Conservation (phyloP, 2,329 filamentous ascomycete species). For the Claviceps sp. region DNA sequence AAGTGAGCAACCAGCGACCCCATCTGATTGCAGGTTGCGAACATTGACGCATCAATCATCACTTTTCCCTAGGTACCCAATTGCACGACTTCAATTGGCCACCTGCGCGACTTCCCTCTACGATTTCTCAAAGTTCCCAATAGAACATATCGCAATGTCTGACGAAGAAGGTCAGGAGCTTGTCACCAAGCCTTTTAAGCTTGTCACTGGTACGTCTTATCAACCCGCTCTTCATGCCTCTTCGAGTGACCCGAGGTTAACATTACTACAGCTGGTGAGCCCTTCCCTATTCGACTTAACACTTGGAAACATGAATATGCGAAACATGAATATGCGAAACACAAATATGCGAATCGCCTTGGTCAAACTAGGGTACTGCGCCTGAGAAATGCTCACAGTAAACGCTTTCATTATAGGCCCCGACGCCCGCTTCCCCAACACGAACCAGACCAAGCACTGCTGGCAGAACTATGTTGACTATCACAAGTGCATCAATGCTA, state of each 20-base stretch:
- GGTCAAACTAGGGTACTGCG: conserved; percentile 12
- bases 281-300: conserved; percentile 7
- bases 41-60: conserved; percentile 18
- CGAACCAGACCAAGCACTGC: conserved; percentile 99
- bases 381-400: conserved; percentile 6
- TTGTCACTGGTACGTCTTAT: conserved; percentile 77
- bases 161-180: conserved; percentile 66
- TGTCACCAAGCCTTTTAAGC: conserved; percentile 99
- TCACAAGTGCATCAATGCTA: conserved; percentile 98
- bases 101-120: conserved; percentile 2
- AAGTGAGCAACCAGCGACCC: conserved; percentile 18
- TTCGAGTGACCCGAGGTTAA: conserved; percentile 28
- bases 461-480: conserved; percentile 99
- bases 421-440: conserved; percentile 97
- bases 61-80: neutral
- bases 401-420: conserved; percentile 49
- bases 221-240: conserved; percentile 24
- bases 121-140: conserved; percentile 14
- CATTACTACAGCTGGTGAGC: conserved; percentile 31
- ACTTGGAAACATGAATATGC: conserved; percentile 6
- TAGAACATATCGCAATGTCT: conserved; percentile 57
- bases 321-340: conserved; percentile 4
- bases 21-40: conserved; percentile 27
- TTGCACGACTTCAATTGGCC: conserved; percentile 13
- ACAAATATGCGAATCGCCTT: conserved; percentile 13